A percentile compares a stretch with the other conserved stretches of the same genome.
Evolutionary conservation across 2,329 filamentous ascomycete species (phyloP).

Genomic region (Microdochium trichocladiopsis): DNA sequence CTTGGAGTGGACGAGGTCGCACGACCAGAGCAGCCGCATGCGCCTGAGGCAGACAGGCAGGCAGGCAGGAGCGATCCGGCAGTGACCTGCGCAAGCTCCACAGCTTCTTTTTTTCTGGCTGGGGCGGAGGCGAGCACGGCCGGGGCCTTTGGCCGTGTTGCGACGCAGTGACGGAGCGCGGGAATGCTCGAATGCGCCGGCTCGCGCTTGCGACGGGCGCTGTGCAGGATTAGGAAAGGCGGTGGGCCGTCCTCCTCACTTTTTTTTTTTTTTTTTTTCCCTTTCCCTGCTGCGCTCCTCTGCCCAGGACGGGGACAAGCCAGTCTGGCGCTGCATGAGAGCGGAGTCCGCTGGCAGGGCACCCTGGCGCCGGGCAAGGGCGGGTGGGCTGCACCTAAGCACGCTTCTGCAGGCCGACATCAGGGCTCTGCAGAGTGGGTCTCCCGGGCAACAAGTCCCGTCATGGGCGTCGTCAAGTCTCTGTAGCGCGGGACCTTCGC

Average conservation of each 20-base stretch:
- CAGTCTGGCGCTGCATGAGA: neutral
- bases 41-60: neutral
- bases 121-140: neutral
- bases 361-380: neutral
- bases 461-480: neutral
- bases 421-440: neutral
- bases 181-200: neutral
- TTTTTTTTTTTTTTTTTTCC: neutral
- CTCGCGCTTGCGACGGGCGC: neutral
- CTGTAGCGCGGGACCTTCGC: too few species aligned
- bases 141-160: neutral
- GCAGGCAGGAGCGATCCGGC: neutral
- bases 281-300: neutral
- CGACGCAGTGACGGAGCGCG: neutral
- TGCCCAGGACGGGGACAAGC: too few species aligned
- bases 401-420: neutral
- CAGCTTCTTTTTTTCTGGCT: neutral
- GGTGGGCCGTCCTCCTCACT: neutral
- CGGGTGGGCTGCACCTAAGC: neutral
- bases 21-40: neutral
- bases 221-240: neutral
- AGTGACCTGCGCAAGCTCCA: neutral
- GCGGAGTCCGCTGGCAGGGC: neutral
- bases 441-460: neutral
- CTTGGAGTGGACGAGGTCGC: too few species aligned